A percentile compares a stretch with the other conserved stretches of the same genome.
These are phyloP conservation scores for Cyberlindnera mrakii DNA, from an alignment of 805 yeast genomes.

Conservation along the genomic window DNA sequence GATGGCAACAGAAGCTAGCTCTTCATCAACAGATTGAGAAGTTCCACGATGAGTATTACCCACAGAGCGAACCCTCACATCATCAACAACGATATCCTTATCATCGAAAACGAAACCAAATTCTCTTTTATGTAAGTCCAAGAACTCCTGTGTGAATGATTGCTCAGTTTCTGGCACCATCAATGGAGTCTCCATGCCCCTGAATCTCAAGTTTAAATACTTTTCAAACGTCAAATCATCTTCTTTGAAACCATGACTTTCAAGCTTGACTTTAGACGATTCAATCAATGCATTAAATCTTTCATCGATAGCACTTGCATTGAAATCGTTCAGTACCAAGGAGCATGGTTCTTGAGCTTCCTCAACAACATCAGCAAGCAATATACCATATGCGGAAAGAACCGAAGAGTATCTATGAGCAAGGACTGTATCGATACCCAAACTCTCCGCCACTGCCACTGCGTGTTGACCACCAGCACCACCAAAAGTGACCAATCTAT, in stretches of 20 bases:
- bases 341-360: conserved; percentile 76
- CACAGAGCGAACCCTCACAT: conserved; percentile 66
- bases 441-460: conserved; percentile 61
- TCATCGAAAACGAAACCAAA: conserved; percentile 64
- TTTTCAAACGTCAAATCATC: conserved; percentile 49
- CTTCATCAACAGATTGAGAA: conserved; percentile 44
- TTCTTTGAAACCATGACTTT: conserved; percentile 47
- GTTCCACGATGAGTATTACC: conserved; percentile 48
- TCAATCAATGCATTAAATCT: conserved; percentile 40
- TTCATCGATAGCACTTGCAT: conserved; percentile 29
- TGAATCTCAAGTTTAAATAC: conserved; percentile 71
- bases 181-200: conserved; percentile 84
- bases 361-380: conserved; percentile 77
- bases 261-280: conserved; percentile 36
- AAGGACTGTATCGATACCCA: conserved; percentile 63
- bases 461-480: conserved; percentile 96
- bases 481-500: conserved; percentile 77
- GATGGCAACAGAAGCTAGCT: conserved; percentile 34
- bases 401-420: conserved; percentile 81
- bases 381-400: conserved; percentile 83
- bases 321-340: conserved; percentile 29
- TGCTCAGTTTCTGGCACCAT: conserved; percentile 45
- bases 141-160: conserved; percentile 39
- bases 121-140: conserved; percentile 55
- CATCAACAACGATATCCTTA: conserved; percentile 60